Evolutionary conservation across 352 stramenopile genomes (phyloP), one percentile per base, ranked within the genome.

Genomic region (Thraustochytrium sp.): DNA sequence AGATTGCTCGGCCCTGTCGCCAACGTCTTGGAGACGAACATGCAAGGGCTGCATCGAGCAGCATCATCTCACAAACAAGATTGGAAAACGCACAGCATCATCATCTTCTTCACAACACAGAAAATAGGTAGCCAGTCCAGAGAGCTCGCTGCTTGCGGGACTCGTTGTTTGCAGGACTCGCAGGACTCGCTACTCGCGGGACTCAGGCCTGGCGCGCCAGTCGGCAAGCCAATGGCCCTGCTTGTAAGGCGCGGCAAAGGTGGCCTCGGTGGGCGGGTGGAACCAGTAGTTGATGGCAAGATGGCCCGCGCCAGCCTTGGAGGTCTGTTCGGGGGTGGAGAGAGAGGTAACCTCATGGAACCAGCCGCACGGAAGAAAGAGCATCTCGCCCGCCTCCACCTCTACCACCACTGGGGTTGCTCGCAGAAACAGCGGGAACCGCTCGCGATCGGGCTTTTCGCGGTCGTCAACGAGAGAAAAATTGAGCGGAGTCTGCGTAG

Each of bases 331-430:
- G 18, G 31, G 53, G 3, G 40, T 46, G 23, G 49, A 23, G 48
- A 90, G 93, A 9, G 93, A 98, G 76, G 92, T 92, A 11, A 98
- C 96, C 84, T 98, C 93, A 86, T 99, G 96, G 86, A 99, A 98
- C 96, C 96, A 99, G 9, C 93, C 96, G 18, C 95, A 94, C 46
- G 96, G 96, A 29, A 99, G 89, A 82, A 97, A 99, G 16, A 99
- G 87, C 88, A 98, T 97, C 59, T 98, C 90, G n/a, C 95, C 96
- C 26, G 89, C 92, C 44, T 91, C 84, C 31, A 98, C 77, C 49
- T 96, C 89, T 55, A 89, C 86, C 8, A 73, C 44, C 21, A 73
- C 18, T 5, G 31, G 74, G 1, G 23, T 46, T 2, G 74, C 74
- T 16, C 56, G 31, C n/a, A 16, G 3, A 38, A 73, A 82, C 4